These are phyloP conservation scores for Eimeria necatrix DNA, from an alignment of 169 alveolate genomes.

Conservation along the genomic window DNA sequence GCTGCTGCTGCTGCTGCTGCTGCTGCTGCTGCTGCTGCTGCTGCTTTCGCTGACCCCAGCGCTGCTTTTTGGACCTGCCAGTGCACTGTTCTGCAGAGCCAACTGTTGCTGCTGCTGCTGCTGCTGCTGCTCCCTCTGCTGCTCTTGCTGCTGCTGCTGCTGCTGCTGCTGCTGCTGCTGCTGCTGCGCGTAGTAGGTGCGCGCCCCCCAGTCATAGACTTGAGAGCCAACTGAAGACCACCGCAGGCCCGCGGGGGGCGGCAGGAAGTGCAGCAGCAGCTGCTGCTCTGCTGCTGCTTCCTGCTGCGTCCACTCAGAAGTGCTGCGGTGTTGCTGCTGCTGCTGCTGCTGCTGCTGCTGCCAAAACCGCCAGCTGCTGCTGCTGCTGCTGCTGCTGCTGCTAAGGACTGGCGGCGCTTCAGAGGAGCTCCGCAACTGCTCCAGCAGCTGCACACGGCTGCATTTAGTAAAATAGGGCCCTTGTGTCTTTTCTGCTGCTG, in stretches of 20 bases:
- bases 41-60: neutral
- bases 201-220: neutral
- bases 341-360: neutral
- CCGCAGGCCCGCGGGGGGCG: neutral
- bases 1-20: neutral
- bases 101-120: neutral
- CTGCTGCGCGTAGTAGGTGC: neutral
- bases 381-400: conserved; percentile 27
- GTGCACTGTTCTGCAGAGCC: neutral
- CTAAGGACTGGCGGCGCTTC: neutral
- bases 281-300: conserved; percentile 19
- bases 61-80: no score
- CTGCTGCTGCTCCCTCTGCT: neutral
- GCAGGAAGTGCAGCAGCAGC: conserved; percentile 14
- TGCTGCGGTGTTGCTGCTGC: neutral
- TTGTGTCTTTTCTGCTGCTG: no score
- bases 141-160: neutral
- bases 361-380: conserved; percentile 13
- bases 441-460: neutral
- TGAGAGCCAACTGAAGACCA: conserved; percentile 11
- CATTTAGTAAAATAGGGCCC: neutral
- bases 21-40: neutral
- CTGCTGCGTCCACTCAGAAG: neutral
- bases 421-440: neutral
- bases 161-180: neutral